Evolutionary conservation across 768 basidiomycete genomes (phyloP), one percentile per base, ranked within the genome.

Genomic region (Tephrocybe sp.): DNA sequence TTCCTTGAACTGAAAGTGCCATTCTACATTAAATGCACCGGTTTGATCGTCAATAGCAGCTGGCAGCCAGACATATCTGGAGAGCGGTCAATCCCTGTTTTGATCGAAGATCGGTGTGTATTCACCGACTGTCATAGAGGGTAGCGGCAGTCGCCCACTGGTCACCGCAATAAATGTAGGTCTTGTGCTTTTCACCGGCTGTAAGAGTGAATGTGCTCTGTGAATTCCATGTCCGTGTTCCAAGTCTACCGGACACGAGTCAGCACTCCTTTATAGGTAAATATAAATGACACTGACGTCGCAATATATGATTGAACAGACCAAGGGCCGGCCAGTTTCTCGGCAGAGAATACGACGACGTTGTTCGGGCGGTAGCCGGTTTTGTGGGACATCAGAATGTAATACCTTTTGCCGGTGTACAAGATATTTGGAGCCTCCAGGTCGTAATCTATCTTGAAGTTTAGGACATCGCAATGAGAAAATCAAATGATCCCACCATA

Each of bases 301-400:
- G 62, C 61, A 20, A 62, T 60, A 49, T 58, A 62, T 4, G 51
- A 60, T 30, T 64, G 59, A 24, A 58, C 48, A 41, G 61, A 62
- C 58, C 62, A 62, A 11, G 62, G 59, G 3, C 59, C 62, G 1
- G 53, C 42, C 23, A 61, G 40, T 15, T 62, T 58, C 38, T 63
- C 57, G 11, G 61, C 57, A 17, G 59, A 62, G 39, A 62, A 67
- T 8, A 57, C 54, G 10, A 60, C 56, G 11, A 62, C 62, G 38
- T 62, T 62, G 40, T 67, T 67, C 7, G 62, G 62, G 25, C 61
- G 55, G 45, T 65, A 65, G 4, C 64, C 62, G 9, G 64, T 67
- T 45, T 67, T 65, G 47, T 65, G 58, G 5, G 60, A 63, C 64
- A 65, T 65, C 53, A 65, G 46, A 34, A 64, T 58, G 43, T 67